These are phyloP conservation scores for Diplocarpon rosae DNA, from an alignment of 2,329 filamentous ascomycete genomes.

Conservation along the genomic window DNA sequence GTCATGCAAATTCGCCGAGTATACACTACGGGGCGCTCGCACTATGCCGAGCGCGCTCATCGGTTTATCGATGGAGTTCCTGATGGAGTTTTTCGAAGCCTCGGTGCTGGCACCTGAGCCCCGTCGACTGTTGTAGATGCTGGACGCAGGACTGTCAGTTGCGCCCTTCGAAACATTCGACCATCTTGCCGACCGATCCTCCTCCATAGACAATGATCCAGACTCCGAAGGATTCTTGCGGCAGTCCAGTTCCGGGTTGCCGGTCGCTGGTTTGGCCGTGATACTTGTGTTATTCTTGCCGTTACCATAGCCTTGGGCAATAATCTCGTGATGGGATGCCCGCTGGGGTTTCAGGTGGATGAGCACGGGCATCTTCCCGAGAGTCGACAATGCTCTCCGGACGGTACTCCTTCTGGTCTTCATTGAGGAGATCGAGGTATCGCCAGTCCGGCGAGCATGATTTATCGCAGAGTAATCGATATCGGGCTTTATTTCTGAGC, in stretches of 20 bases:
- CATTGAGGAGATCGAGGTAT: conserved; percentile 8
- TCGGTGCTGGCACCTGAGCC: conserved; percentile 8
- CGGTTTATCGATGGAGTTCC: conserved; percentile 13
- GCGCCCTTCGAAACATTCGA: conserved; percentile 13
- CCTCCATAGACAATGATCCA: conserved; percentile 8
- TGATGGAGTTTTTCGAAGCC: conserved; percentile 10
- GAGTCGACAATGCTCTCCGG: conserved; percentile 24
- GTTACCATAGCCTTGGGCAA: conserved; percentile 43
- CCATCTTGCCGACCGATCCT: conserved; percentile 17
- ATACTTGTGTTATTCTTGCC: conserved; percentile 32
- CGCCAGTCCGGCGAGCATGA: conserved; percentile 15
- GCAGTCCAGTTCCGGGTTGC: neutral
- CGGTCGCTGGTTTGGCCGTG: conserved; percentile 1
- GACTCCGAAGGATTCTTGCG: conserved; percentile 11
- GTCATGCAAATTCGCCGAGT: conserved; percentile 11
- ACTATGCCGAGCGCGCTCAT: conserved; percentile 7
- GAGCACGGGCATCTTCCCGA: conserved; percentile 20
- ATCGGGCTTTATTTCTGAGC: conserved; percentile 37
- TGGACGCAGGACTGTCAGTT: conserved; percentile 10
- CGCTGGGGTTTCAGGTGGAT: conserved; percentile 19
- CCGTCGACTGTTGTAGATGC: conserved; percentile 8
- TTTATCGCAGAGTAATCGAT: conserved; percentile 40
- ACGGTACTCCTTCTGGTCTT: conserved; percentile 20
- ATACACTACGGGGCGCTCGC: conserved; percentile 12
- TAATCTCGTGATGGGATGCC: conserved; percentile 37